Evolutionary conservation across 2,329 filamentous ascomycete genomes (phyloP).

Genomic region (Scytalidium lignicola): DNA sequence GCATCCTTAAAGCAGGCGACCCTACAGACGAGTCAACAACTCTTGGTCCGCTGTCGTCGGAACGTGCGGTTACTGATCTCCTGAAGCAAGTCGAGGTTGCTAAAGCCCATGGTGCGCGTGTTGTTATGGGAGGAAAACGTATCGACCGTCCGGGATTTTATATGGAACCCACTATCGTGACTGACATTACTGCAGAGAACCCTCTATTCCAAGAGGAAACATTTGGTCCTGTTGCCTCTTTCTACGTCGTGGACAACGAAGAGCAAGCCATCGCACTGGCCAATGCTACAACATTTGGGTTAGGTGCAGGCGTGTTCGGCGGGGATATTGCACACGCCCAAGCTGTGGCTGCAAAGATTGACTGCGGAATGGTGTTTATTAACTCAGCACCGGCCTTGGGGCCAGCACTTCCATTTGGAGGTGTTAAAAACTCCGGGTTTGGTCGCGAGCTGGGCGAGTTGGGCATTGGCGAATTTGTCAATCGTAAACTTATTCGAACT

Average conservation of each 20-base stretch:
- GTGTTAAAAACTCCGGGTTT: conserved; percentile 48
- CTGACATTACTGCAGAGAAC: background rate
- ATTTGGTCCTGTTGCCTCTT: conserved; percentile 57
- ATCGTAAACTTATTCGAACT: conserved; percentile 33
- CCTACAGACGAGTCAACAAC: background rate
- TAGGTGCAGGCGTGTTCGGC: background rate
- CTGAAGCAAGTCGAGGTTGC: background rate
- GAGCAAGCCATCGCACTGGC: conserved; percentile 46
- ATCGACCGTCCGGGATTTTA: background rate
- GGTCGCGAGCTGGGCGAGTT: conserved; percentile 46
- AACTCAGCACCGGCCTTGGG: background rate
- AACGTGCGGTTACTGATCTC: background rate
- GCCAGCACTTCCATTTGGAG: conserved; percentile 37
- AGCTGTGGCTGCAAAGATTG: background rate
- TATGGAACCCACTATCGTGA: background rate
- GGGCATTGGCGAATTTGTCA: conserved; percentile 42
- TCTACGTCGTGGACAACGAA: conserved; percentile 51
- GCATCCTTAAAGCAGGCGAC: background rate
- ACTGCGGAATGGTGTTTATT: background rate
- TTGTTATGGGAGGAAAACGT: background rate
- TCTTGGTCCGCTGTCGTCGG: background rate
- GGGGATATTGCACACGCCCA: background rate
- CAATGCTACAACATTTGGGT: conserved; percentile 32
- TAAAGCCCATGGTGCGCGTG: background rate
- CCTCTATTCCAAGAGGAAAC: conserved; percentile 1